A percentile compares a stretch with the other conserved stretches of the same genome.
Evolutionary conservation across 164 flowering plant species (phyloP).

Genomic region (Protea cynaroides): DNA sequence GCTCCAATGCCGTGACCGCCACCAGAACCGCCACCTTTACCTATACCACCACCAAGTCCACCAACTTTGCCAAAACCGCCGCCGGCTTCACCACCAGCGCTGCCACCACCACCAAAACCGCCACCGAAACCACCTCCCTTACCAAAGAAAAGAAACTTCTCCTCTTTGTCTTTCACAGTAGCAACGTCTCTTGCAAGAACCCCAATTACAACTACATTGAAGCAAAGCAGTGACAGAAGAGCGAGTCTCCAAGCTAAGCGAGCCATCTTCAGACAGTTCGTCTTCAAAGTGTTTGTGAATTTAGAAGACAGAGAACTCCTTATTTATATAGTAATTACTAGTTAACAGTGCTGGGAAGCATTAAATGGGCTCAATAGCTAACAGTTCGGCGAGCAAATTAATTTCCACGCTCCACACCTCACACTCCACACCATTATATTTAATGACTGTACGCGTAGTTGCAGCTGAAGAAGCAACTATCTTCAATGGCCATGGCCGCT

Average conservation of each 20-base stretch:
- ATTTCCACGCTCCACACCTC: too few relatives aligned
- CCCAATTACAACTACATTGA: neutral
- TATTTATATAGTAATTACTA: neutral
- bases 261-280: neutral
- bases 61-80: neutral
- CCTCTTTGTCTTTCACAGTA: neutral
- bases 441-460: too few relatives aligned
- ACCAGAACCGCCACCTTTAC: neutral
- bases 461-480: too few relatives aligned
- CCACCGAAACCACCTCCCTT: neutral
- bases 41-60: too few relatives aligned
- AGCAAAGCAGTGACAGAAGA: neutral
- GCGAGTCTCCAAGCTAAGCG: neutral
- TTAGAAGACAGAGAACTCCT: neutral
- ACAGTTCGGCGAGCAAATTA: too few relatives aligned
- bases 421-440: too few relatives aligned
- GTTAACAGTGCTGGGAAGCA: too few relatives aligned
- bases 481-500: too few relatives aligned
- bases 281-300: neutral
- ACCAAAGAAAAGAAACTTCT: neutral
- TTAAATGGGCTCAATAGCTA: too few relatives aligned
- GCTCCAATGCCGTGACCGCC: neutral
- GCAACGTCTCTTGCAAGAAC: neutral
- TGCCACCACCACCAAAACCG: neutral
- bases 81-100: neutral